Evolutionary conservation across 192 early-diverging fungal species (phyloP).

Genomic region (Entomortierella parvispora): DNA sequence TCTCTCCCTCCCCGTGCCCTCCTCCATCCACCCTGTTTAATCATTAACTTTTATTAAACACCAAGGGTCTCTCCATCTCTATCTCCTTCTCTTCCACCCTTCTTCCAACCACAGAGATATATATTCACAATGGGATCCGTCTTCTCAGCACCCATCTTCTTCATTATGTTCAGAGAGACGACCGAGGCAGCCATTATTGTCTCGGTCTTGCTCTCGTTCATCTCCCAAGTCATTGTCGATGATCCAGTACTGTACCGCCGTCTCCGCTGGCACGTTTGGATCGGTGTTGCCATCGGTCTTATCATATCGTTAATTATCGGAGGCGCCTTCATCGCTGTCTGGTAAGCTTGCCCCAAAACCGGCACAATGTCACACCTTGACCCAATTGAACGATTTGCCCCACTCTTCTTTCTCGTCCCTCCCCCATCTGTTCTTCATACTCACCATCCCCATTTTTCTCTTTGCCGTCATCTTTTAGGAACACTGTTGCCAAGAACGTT

Average conservation of each 20-base stretch:
- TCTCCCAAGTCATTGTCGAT: conserved; percentile 69
- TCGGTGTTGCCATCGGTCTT: conserved; percentile 77
- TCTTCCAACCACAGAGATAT: not conserved
- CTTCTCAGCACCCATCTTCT: conserved; percentile 77
- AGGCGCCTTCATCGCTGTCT: conserved; percentile 81
- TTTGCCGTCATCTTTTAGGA: conserved; percentile 22
- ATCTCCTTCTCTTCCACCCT: conserved; percentile 8
- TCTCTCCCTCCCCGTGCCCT: not conserved
- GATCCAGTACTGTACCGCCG: conserved; percentile 59
- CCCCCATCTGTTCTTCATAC: not conserved
- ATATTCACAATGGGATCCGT: conserved; percentile 60
- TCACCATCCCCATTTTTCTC: not conserved
- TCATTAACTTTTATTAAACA: not conserved
- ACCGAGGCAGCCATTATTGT: conserved; percentile 90
- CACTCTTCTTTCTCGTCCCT: not conserved
- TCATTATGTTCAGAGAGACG: conserved; percentile 84
- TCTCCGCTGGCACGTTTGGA: conserved; percentile 77
- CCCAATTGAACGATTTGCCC: not conserved
- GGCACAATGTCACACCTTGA: too few species aligned
- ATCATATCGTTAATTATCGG: conserved; percentile 77
- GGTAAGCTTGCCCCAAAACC: conserved; percentile 58
- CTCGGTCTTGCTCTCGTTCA: conserved; percentile 85
- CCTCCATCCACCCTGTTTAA: not conserved
- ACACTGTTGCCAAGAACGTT: conserved; percentile 54
- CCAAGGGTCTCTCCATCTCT: conserved; percentile 7